These are phyloP conservation scores for Chrysoporthe austroafricana DNA, from an alignment of 2,329 filamentous ascomycete genomes.

Conservation along the genomic window DNA sequence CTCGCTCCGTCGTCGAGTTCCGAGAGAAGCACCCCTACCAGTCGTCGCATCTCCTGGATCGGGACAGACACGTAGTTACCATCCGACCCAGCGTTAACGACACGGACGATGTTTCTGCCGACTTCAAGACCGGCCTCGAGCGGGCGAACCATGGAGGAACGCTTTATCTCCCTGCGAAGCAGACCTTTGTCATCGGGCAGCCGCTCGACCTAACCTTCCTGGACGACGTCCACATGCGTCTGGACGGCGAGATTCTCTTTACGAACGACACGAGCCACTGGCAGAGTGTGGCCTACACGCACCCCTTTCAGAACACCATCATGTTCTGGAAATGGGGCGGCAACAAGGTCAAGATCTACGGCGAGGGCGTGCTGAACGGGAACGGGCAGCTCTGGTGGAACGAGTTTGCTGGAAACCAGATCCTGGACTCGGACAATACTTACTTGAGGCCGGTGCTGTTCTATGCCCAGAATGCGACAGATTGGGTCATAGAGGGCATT, in stretches of 20 bases:
- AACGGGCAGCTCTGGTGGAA: slow-evolving; percentile 54
- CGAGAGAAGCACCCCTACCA: slow-evolving; percentile 44
- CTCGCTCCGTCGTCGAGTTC: slow-evolving; percentile 43
- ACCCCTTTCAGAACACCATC: slow-evolving; percentile 54
- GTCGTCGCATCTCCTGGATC: slow-evolving; percentile 24
- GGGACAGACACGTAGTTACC: slow-evolving; percentile 43
- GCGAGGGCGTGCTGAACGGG: slow-evolving; percentile 59
- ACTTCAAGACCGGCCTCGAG: slow-evolving; percentile 57
- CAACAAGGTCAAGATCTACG: slow-evolving; percentile 62
- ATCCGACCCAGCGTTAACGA: slow-evolving; percentile 58
- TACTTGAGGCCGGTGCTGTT: slow-evolving; percentile 65
- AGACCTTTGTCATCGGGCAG: slow-evolving; percentile 62
- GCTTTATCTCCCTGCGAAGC: slow-evolving; percentile 55
- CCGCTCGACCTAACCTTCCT: slow-evolving; percentile 62
- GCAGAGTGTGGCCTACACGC: slow-evolving; percentile 46
- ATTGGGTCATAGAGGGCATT: slow-evolving; percentile 60
- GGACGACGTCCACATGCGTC: slow-evolving; percentile 59
- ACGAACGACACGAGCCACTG: slow-evolving; percentile 49
- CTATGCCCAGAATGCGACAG: slow-evolving; percentile 63
- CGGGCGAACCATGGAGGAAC: slow-evolving; percentile 63
- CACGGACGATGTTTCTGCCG: slow-evolving; percentile 58
- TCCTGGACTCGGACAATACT: slow-evolving; percentile 56
- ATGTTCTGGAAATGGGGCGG: slow-evolving; percentile 69
- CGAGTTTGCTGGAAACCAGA: slow-evolving; percentile 33
- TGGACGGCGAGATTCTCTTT: slow-evolving; percentile 60